Evolutionary conservation across 2,329 filamentous ascomycete species (phyloP).

Genomic region (Fusarium pseudocircinatum): DNA sequence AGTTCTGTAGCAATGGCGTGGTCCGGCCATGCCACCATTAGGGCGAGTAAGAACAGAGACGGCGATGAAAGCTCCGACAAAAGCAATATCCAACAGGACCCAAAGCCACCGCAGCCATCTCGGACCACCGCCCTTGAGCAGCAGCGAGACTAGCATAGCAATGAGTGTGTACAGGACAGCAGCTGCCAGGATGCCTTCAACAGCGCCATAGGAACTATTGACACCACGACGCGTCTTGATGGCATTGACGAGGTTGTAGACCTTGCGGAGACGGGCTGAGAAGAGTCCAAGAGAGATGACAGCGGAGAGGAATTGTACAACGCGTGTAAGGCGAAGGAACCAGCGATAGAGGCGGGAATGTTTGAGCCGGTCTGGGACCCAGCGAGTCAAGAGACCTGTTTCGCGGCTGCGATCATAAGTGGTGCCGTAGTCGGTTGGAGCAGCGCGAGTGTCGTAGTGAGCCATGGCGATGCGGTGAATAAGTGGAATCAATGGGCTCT

Average conservation of each 20-base stretch:
- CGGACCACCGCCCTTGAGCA: conserved; percentile 16
- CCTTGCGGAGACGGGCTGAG: conserved; percentile 15
- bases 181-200: conserved; percentile 31
- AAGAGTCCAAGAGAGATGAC: conserved; percentile 27
- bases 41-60: conserved; percentile 20
- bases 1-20: not conserved
- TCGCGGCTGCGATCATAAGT: not conserved
- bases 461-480: not conserved
- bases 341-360: conserved; percentile 30
- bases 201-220: conserved; percentile 12
- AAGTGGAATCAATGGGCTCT: not conserved
- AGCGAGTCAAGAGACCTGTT: conserved; percentile 17
- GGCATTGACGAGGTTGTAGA: conserved; percentile 11
- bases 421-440: conserved; percentile 4
- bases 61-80: conserved; percentile 11
- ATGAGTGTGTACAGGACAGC: conserved; percentile 30
- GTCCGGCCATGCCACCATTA: conserved; percentile 4
- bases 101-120: conserved; percentile 23
- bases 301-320: conserved; percentile 25
- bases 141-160: conserved; percentile 5
- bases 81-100: conserved; percentile 14
- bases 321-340: conserved; percentile 24
- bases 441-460: not conserved
- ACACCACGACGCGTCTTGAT: conserved; percentile 23
- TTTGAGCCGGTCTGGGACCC: conserved; percentile 11